Base-by-base conservation (phyloP, 2,329 filamentous ascomycete species). In the Verticillium tricorpus region DNA sequence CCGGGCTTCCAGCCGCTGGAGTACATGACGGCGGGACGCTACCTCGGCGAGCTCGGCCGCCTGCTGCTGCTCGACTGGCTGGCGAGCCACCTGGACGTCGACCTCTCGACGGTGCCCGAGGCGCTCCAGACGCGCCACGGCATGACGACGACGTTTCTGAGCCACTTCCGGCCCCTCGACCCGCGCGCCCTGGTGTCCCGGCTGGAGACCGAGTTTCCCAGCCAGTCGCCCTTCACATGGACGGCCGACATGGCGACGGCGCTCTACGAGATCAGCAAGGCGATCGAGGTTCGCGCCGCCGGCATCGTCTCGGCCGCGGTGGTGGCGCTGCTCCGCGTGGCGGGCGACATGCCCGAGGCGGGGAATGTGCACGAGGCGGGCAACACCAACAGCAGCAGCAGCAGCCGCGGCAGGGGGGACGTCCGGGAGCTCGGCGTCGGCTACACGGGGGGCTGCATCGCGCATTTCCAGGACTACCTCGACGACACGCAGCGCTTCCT, bases 1-100 rank as follows among this genome's bases (percentile, higher is more conserved):
- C 89, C 91, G 0, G 90, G 91, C 0, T 93, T 94, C 68, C 91
- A 94, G 66, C 90, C 91, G 0, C 84, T 94, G 22, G 91, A 95
- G 71, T 94, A 93, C 74, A 92, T 94, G 89, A 93, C 90, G 0
- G 85, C 90, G 2, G 90, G 90, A 2, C 82, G 90, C 50, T 93
- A 93, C 70, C 81, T 93, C 4, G 90, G 90, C 58, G 90, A 93
- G 73, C 83, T 93, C 12, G 88, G 89, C 28, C 86, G 90, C 31
- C 78, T 93, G 61, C 85, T 91, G 64, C 80, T 92, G 60, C 74
- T 88, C 50, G 88, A 91, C 69, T 88, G 90, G 68, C 73, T 89
- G 68, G 81, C 77, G 12, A 77, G 69, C 12, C 71, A 74, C 5
- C 68, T 81, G 7, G 71, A 72, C 1, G 67, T 85, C 15, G 61